Evolutionary conservation across 1,139 yeast species (phyloP), one percentile per base, ranked within the genome.

Genomic region (Suzukiozyma palmioleophila): DNA sequence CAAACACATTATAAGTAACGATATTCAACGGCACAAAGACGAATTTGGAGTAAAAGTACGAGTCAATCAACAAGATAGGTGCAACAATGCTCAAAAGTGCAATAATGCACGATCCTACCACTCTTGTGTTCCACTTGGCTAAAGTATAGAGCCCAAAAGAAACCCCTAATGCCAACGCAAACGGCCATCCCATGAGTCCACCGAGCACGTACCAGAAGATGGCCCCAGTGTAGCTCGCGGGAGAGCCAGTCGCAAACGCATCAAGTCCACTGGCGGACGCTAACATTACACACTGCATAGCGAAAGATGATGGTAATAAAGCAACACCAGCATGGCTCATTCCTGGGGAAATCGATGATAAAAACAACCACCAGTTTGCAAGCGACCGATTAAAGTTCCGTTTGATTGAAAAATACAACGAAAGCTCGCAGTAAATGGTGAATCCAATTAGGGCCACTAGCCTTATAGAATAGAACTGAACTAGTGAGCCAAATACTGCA

Each of bases 161-260:
- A 3, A 76, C 46, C 2, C 82, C 81, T 40, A 88, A 62, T 0
- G 77, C 81, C 43, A 86, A 61, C 0, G 84, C 79, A 61, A 90
- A 90, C 1, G 97, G 97, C 97, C 97, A 90, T 1, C 97, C 97
- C 27, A 84, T 48, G 1, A 90, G 54, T 0, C 94, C 94, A 6
- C 92, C 95, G 14, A 84, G 45, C 29, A 76, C 64, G 36, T 76
- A 69, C 66, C 74, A 74, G 1, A 75, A 53, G 32, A 84, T 65
- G 2, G 81, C 77, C 4, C 36, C 30, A 1, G 58, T 49, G 2
- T 57, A 41, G 9, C 51, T 46, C 3, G 30, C 27, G 14, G 34
- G 24, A 2, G 38, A 25, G 2, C 27, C 26, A 5, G 36, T 30
- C 24, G 33, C 34, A 10, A 37, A 31, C 3, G 59, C 57, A 7